Evolutionary conservation across 257 asterid species (phyloP), one percentile per base, ranked within the genome.

Genomic region (Hygrophila difformis): DNA sequence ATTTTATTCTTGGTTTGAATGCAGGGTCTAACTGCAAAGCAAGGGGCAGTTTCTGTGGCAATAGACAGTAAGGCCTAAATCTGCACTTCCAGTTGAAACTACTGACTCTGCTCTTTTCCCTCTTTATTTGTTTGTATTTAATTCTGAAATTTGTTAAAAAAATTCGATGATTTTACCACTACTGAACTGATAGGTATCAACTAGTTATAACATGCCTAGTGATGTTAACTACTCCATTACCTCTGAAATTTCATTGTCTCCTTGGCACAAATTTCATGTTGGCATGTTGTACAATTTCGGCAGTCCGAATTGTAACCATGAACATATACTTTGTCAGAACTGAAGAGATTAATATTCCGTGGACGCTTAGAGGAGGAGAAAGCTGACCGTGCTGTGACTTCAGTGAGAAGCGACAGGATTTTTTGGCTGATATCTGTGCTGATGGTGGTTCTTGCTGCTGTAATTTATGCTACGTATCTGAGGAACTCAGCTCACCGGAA

Each of bases 31-130:
- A 51, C 41, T 20, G 38, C 58, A 36, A 63, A 61, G 42, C 55
- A 49, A 10, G 72, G 63, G 6, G 44, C 55, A 44, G 39, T 39
- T 47, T 39, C 55, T 2, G 61, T 17, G 60, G 46, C 64, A 3
- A 47, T 64, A 15, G 70, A 74, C 18, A 62, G 88, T 53, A 75
- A 75, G 78, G 61, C 74, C 9, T 58, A 68, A 62, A 59, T 37
- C 24, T 12, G 34, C 21, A 6, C 11, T 21, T 54, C 10, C 20
- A 37, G 44, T 41, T 51, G 41, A 40, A 10, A 33, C 39, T 43
- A 2, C 7, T 24, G 3, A 18, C 18, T 24, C 37, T 20, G 14
- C 2, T 11, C 12, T 17, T 5, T 28, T 33, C 29, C 39, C 14
- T 45, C 9, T 36, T n/a, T 23, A 12, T 19, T 26, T 26, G 8